A percentile compares a stretch with the other conserved stretches of the same genome.
Evolutionary conservation across 140 eudicot species (phyloP).

Genomic region (Cichorium intybus): DNA sequence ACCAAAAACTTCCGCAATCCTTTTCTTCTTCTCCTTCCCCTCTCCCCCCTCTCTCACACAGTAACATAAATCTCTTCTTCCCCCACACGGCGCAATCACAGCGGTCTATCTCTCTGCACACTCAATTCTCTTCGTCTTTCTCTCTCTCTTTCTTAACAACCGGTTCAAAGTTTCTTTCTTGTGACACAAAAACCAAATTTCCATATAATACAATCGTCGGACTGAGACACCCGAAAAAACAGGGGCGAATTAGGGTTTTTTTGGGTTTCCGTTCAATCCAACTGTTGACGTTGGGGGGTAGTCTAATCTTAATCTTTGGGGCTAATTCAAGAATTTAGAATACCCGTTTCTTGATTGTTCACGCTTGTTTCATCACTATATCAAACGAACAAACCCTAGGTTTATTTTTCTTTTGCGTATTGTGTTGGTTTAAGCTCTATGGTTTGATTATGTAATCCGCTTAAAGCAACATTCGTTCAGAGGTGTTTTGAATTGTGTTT

Average conservation of each 20-base stretch:
- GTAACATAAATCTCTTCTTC: slow-evolving; percentile 27
- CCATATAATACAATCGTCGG: slow-evolving; percentile 8
- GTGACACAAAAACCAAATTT: not conserved
- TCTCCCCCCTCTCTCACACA: slow-evolving; percentile 22
- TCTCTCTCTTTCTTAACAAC: slow-evolving; percentile 5
- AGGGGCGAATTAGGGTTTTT: slow-evolving; percentile 40
- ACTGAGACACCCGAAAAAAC: slow-evolving; percentile 11
- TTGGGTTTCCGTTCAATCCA: slow-evolving; percentile 11
- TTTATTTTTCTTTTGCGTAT: slow-evolving; percentile 5
- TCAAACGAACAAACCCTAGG: slow-evolving; percentile 22
- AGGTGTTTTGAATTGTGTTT: slow-evolving; percentile 9
- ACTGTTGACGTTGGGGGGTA: slow-evolving; percentile 21
- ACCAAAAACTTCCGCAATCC: slow-evolving; percentile 26
- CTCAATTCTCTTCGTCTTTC: slow-evolving; percentile 10
- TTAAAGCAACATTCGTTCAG: slow-evolving; percentile 10
- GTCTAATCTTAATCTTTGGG: not conserved
- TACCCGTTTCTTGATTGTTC: slow-evolving; percentile 8
- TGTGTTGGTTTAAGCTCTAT: slow-evolving; percentile 25
- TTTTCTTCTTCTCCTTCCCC: slow-evolving; percentile 12
- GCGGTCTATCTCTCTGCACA: slow-evolving; percentile 8
- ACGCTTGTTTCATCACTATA: slow-evolving; percentile 6
- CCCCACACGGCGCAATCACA: slow-evolving; percentile 15
- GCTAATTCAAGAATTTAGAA: not conserved
- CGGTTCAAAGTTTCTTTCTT: slow-evolving; percentile 6
- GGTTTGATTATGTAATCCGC: slow-evolving; percentile 27